Evolutionary conservation across 192 early-diverging fungal genomes (phyloP), one percentile per base, ranked within the genome.

Genomic region (Gonapodya prolifera): DNA sequence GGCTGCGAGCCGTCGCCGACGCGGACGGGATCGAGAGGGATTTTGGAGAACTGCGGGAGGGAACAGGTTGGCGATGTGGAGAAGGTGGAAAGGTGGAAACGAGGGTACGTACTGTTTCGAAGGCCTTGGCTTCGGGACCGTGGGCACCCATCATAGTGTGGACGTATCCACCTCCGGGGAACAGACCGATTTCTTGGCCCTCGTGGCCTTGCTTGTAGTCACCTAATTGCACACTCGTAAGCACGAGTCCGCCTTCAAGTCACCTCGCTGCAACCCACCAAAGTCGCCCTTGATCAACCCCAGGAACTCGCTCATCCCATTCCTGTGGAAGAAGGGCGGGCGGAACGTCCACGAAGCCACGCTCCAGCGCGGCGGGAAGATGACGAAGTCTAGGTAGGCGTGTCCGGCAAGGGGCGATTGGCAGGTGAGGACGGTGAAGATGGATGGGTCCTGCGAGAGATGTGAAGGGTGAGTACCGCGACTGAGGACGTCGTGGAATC

Each of bases 301-400:
- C 95, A 98, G 96, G 85, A 97, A 98, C 85, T 98, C 97, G 76
- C 92, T 91, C 95, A 96, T 96, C 83, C 90, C 94, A 87, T 98
- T 98, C 70, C 97, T 92, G 84, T 98, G 97, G 85, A 93, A 97
- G 82, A 94, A 98, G 35, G 97, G 97, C 69, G 95, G 96, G 77
- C 87, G 82, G 89, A 93, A 92, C 30, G 95, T 98, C 83, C 93
- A n/a, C n/a, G n/a, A n/a, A n/a, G 92, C 92, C 29, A 96, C 95
- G 76, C 92, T 92, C 89, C 94, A 98, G 30, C 96, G 87, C 32
- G 96, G 96, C 81, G 96, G 95, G 82, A 98, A 98, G 29, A 96
- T 94, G 75, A 96, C 95, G 88, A 98, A 98, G 80, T 98, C 96
- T 92, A 92, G 31, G 95, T 83, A 0, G 96, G 94, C 0, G 89